Conservation (phyloP, 2,329 filamentous ascomycete genomes). For the Lachnellula hyalina region DNA sequence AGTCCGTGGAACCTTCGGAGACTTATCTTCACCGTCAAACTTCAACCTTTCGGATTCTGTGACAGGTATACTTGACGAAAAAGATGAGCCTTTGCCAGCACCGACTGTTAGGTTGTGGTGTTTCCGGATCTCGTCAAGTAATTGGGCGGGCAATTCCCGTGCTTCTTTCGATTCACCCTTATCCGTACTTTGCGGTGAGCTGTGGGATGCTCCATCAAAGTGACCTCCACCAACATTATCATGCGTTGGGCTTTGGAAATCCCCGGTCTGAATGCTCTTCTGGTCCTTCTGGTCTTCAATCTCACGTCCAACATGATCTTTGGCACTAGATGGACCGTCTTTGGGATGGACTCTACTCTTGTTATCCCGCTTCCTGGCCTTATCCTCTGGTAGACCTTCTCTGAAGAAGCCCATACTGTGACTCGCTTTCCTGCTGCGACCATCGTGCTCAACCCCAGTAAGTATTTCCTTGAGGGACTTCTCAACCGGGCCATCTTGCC, state of each 20-base stretch:
- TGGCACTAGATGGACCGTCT: slow-evolving; percentile 19
- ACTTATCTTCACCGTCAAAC: slow-evolving; percentile 5
- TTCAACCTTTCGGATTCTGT: slow-evolving; percentile 24
- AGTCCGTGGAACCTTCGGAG: neutral
- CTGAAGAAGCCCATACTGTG: slow-evolving; percentile 64
- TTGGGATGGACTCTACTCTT: slow-evolving; percentile 29
- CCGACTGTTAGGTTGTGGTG: slow-evolving; percentile 30
- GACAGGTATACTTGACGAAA: slow-evolving; percentile 30
- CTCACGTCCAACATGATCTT: slow-evolving; percentile 10
- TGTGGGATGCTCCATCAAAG: slow-evolving; percentile 17
- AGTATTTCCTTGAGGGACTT: slow-evolving; percentile 60
- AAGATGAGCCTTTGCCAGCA: slow-evolving; percentile 27
- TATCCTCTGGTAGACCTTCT: slow-evolving; percentile 57
- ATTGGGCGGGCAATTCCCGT: slow-evolving; percentile 24
- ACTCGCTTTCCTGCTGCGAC: slow-evolving; percentile 62
- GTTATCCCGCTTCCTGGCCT: slow-evolving; percentile 47
- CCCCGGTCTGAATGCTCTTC: neutral
- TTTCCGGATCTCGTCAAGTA: slow-evolving; percentile 30
- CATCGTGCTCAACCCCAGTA: slow-evolving; percentile 55
- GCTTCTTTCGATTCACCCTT: slow-evolving; percentile 17
- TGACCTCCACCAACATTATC: slow-evolving; percentile 22
- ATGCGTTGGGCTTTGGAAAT: neutral
- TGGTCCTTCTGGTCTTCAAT: slow-evolving; percentile 3
- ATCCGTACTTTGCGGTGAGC: neutral
- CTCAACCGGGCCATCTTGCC: slow-evolving; percentile 56